Evolutionary conservation across 2,329 filamentous ascomycete species (phyloP).

Genomic region (Pezicula carpinea): DNA sequence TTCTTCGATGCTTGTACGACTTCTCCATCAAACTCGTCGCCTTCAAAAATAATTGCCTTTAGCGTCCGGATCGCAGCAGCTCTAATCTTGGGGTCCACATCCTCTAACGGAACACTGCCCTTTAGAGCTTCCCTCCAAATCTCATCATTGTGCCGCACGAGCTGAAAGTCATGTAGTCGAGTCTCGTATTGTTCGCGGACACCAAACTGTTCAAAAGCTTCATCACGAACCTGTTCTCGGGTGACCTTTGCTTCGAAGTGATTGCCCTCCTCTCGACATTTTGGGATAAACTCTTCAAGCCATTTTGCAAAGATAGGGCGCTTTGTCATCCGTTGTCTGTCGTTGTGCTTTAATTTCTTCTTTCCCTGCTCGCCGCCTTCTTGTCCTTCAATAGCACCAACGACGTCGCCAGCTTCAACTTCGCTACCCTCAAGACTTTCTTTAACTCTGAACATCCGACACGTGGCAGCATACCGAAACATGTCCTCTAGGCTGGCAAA

Average conservation of each 20-base stretch:
- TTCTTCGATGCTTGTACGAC: conserved; percentile 24
- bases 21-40: conserved; percentile 35
- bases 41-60: conserved; percentile 45
- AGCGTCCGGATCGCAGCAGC: conserved; percentile 35
- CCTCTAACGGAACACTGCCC: conserved; percentile 26
- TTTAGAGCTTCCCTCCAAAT: conserved; percentile 45
- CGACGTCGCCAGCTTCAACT: conserved; percentile 7
- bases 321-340: conserved; percentile 49
- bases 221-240: conserved; percentile 43
- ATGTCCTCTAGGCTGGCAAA: conserved; percentile 53
- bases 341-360: conserved; percentile 44
- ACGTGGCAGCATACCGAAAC: conserved; percentile 56
- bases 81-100: conserved; percentile 17
- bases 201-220: conserved; percentile 50
- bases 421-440: conserved; percentile 24
- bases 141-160: conserved; percentile 34
- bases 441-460: conserved; percentile 51
- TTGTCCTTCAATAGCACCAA: conserved; percentile 13
- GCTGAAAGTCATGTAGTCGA: conserved; percentile 37
- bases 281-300: conserved; percentile 58
- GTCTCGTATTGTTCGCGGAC: conserved; percentile 39
- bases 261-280: conserved; percentile 36
- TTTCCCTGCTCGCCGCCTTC: conserved; percentile 29
- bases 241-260: conserved; percentile 25
- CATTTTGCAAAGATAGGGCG: conserved; percentile 57